A percentile compares a stretch with the other conserved stretches of the same genome.
Evolutionary conservation across 2,329 filamentous ascomycete genomes (phyloP).

Genomic region (Ceratocystis albifundus): DNA sequence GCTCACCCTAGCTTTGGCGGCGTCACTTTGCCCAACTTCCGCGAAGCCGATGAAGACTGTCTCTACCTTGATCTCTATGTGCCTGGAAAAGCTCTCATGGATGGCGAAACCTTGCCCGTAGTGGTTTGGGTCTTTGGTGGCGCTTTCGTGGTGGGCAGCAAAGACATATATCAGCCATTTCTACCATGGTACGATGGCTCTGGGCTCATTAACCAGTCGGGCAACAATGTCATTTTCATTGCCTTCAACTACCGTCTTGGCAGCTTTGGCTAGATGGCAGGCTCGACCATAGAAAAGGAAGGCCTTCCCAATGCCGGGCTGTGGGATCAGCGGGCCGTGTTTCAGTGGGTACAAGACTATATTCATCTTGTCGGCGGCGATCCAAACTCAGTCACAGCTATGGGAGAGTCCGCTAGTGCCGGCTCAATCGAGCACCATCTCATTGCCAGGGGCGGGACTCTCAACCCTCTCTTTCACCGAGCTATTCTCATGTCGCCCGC

Average conservation of each 20-base stretch:
- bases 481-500: conserved; percentile 31
- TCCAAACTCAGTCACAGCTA: conserved; percentile 35
- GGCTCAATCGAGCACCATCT: conserved; percentile 41
- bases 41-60: conserved; percentile 35
- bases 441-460: conserved; percentile 34
- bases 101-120: conserved; percentile 33
- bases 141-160: conserved; percentile 35
- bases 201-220: conserved; percentile 30
- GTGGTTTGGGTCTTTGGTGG: conserved; percentile 39
- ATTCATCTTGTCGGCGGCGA: conserved; percentile 39
- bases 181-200: conserved; percentile 33
- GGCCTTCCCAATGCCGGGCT: conserved; percentile 36
- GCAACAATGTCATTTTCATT: conserved; percentile 36
- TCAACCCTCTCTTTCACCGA: conserved; percentile 34
- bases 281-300: conserved; percentile 34
- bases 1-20: conserved; percentile 27
- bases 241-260: conserved; percentile 40
- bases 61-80: conserved; percentile 41
- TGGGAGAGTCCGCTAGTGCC: conserved; percentile 42
- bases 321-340: conserved; percentile 35
- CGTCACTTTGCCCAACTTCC: conserved; percentile 29
- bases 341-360: conserved; percentile 40
- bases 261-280: conserved; percentile 38
- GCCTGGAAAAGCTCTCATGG: conserved; percentile 33
- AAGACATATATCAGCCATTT: conserved; percentile 30